These are phyloP conservation scores for Hypoxylon sp. DNA, from an alignment of 2,329 filamentous ascomycete species.

Conservation along the genomic window DNA sequence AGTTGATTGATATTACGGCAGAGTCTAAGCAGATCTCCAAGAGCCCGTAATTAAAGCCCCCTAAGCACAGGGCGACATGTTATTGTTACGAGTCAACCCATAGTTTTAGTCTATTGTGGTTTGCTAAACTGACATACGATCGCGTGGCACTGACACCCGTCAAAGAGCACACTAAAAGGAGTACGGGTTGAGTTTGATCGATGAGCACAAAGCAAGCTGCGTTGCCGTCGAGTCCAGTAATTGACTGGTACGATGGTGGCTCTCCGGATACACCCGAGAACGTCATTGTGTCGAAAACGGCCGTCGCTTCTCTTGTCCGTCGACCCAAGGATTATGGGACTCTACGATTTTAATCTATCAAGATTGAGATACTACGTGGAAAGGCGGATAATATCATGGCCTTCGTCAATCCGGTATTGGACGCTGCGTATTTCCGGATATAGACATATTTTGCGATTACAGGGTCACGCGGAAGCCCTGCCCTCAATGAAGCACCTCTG, in stretches of 20 bases:
- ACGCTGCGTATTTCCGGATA: constrained; percentile 3
- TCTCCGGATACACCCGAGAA: not conserved
- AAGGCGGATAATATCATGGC: constrained; percentile 1
- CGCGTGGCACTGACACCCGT: not conserved
- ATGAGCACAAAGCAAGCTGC: constrained; percentile 1
- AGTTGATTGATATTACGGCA: not conserved
- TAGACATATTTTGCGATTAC: constrained; percentile 5
- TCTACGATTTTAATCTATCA: no score
- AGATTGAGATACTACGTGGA: not conserved
- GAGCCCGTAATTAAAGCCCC: not conserved
- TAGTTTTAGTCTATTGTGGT: not conserved
- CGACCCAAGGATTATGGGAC: not conserved
- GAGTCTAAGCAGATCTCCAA: not conserved
- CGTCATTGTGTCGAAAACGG: not conserved
- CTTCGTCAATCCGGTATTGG: not conserved
- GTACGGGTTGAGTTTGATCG: not conserved
- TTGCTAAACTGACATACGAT: not conserved
- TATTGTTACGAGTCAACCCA: not conserved
- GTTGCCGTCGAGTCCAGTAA: not conserved
- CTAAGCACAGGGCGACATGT: not conserved
- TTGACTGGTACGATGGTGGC: not conserved
- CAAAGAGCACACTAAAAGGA: not conserved
- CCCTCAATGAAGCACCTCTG: not conserved
- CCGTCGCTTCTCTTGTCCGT: not conserved
- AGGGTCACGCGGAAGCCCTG: constrained; percentile 1